Base-by-base conservation (phyloP, 164 flowering plant genomes). In the Liriodendron chinense region DNA sequence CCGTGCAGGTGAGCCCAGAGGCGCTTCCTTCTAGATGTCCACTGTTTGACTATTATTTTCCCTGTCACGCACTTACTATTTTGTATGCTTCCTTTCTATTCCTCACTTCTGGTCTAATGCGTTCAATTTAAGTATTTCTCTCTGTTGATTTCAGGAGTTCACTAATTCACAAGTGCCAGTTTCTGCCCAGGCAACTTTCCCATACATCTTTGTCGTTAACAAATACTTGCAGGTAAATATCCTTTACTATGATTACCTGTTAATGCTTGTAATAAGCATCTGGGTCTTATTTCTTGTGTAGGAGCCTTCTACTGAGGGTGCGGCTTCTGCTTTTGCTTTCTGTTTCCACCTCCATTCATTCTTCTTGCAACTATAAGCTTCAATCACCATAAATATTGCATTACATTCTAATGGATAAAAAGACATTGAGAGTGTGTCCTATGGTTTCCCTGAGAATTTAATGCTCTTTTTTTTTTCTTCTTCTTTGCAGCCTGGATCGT, bases 201-300 rank as follows among this genome's bases (percentile, higher is more conserved):
- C 92, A 49, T 95, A 95, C 70, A 77, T 89, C 18, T 95, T 92
- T 85, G 88, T 89, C 71, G 96, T 93, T 56, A 92, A 89, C 94
- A 92, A 93, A 81, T 96, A 70, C 83, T 86, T 96, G 85, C 98
- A 96, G 98, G 99, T 94, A 82, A 14, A 22, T 5, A 48, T n/a
- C 70, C 56, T 9, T 47, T 64, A 9, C 53, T n/a, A 21, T 68
- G 12, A 14, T 9, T 53, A 53, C 14, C 57, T 14, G 12, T 13
- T 66, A 7, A 20, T 62, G 65, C 20, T 1, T 21, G 65, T 62
- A 62, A 7, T 62, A 0, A 62, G 9, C 3, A 21, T 3, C 61
- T 13, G 9, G 9, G 61, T 56, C 61, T 56, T 2, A 34, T 34
- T 34, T 34, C 43, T 34, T 34, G 43, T 34, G 43, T 34, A 34